phyloP scores from a whole-genome alignment of 768 basidiomycete species.

The Tulasnella sp. region DNA sequence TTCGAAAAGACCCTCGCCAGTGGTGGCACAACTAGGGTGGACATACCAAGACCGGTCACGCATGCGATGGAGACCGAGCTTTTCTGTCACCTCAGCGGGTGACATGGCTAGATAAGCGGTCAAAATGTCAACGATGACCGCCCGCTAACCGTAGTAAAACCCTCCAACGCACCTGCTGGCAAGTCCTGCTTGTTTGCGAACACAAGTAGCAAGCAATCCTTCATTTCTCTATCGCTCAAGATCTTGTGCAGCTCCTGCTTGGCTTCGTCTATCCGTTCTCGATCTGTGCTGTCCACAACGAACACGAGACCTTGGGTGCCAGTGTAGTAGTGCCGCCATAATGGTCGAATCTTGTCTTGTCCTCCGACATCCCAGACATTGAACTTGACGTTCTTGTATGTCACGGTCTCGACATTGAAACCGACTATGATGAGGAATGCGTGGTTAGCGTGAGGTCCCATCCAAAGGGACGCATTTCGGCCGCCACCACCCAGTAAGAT shows the following conservation, averaged over 20 bases:
- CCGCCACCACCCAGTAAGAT: not conserved
- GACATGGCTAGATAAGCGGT: constrained; percentile 29
- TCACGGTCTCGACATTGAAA: constrained; percentile 52
- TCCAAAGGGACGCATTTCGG: not conserved
- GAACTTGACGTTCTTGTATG: constrained; percentile 42
- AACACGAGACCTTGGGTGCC: constrained; percentile 40
- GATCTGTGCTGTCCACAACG: constrained; percentile 36
- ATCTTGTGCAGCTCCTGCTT: constrained; percentile 35
- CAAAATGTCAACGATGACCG: not conserved
- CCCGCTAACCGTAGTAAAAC: not conserved
- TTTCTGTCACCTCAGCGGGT: constrained; percentile 38
- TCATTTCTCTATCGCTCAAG: constrained; percentile 36
- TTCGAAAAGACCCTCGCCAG: constrained; percentile 38
- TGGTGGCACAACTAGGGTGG: constrained; percentile 36
- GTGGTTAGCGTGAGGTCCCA: not conserved
- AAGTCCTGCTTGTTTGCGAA: constrained; percentile 43
- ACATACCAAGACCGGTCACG: constrained; percentile 39
- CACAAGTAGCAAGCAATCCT: constrained; percentile 37
- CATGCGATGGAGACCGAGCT: constrained; percentile 35
- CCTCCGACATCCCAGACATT: constrained; percentile 58
- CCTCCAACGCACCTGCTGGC: constrained; percentile 30
- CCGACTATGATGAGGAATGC: constrained; percentile 21
- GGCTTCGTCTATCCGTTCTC: constrained; percentile 37
- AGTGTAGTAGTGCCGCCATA: constrained; percentile 41
- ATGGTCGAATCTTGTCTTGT: constrained; percentile 36